Evolutionary conservation across 2,329 filamentous ascomycete genomes (phyloP), one percentile per base, ranked within the genome.

Genomic region (Fusarium sp.): DNA sequence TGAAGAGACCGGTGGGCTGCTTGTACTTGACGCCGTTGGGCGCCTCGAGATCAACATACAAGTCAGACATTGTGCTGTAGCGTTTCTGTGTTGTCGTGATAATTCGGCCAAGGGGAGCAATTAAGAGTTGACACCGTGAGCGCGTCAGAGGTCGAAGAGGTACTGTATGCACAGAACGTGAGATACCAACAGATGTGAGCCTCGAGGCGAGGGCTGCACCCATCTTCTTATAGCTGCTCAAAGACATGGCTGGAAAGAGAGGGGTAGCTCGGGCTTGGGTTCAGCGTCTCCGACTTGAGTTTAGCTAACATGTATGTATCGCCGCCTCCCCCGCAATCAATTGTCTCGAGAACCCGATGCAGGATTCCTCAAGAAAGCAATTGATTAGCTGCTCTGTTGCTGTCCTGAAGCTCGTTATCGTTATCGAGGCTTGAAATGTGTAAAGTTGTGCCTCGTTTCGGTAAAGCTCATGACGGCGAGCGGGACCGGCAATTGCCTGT

Each of bases 1-100:
- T 94, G 80, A 94, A 95, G 11, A 95, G 85, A 30, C 93, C 93
- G 29, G 88, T 86, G 4, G 92, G 92, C 82, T 94, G 91, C 16
- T 80, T 83, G 80, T 93, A 94, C 76, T 89, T 90, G 79, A 84
- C 85, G 75, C 92, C 92, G 80, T 95, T 95, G 12, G 93, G 93
- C 58, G 93, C 92, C 56, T 88, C 92, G 62, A 95, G 86, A 75
- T 93, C 85, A 56, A 89, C 81, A 25, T 69, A 74, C 38, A 74
- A 40, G 45, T 67, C 64, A 38, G 74, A 63, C 74, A 75, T 75
- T 20, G 58, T 71, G 58, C 61, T 75, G 67, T 66, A 64, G 46
- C 40, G 56, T 62, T 47, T 59, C 61, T 52, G 60, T 60, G 60
- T 53, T 34, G 61, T 55, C 52, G 55, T 56, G 41, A 60, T 58